Conservation (phyloP, 352 stramenopile species). For the Phytophthora syringae region DNA sequence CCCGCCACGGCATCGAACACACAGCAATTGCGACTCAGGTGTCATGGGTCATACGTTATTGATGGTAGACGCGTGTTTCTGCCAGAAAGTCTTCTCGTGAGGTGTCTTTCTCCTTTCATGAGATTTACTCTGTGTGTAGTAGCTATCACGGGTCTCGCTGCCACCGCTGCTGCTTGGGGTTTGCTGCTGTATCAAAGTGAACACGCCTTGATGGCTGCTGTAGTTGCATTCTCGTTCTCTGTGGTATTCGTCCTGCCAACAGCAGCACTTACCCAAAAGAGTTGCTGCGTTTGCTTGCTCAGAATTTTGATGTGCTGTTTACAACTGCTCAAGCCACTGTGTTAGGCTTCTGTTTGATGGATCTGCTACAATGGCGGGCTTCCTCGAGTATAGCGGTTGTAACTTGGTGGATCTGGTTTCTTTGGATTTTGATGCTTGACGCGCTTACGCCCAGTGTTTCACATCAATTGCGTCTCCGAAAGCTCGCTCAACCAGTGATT, state of each 20-base stretch:
- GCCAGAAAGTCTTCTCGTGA: neutral
- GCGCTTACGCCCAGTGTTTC: conserved; percentile 46
- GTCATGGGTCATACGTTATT: conserved; percentile 17
- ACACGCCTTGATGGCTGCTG: neutral
- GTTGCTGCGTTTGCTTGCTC: conserved; percentile 20
- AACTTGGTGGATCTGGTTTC: conserved; percentile 57
- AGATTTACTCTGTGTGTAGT: neutral
- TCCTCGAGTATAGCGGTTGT: conserved; percentile 39
- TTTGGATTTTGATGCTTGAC: conserved; percentile 55
- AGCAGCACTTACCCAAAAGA: conserved; percentile 18
- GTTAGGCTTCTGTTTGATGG: conserved; percentile 35
- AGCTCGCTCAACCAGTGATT: conserved; percentile 9
- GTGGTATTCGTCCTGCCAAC: conserved; percentile 3
- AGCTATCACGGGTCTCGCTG: neutral
- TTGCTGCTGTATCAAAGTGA: conserved; percentile 2
- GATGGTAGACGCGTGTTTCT: conserved; percentile 15
- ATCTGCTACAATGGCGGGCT: conserved; percentile 43
- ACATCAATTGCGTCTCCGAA: conserved; percentile 8
- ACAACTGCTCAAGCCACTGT: conserved; percentile 20
- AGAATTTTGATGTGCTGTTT: conserved; percentile 39
- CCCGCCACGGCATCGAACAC: neutral
- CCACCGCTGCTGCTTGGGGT: conserved; percentile 9
- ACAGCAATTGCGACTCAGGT: conserved; percentile 18
- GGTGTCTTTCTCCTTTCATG: neutral
- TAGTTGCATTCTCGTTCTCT: neutral